Conservation (phyloP, 2,329 filamentous ascomycete species). For the Colletotrichum camelliae region DNA sequence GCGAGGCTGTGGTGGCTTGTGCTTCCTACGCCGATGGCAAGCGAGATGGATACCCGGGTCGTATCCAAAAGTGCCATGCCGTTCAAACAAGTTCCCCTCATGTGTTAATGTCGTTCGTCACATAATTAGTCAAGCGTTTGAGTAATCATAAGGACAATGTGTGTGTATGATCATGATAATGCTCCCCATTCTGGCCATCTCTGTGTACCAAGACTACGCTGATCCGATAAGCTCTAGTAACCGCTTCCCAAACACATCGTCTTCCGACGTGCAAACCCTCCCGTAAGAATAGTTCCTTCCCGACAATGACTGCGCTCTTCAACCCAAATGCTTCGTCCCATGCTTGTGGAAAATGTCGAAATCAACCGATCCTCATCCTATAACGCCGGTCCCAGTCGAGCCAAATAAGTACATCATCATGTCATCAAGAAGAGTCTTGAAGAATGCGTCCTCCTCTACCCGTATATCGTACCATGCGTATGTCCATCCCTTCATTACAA, state of each 20-base stretch:
- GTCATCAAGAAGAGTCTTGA: conserved; percentile 12
- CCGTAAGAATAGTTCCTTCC: conserved; percentile 1
- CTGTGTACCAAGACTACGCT: background rate
- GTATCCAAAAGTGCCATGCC: background rate
- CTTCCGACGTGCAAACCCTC: background rate
- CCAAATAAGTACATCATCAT: conserved; percentile 19
- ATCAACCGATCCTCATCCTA: background rate
- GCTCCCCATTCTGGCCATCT: background rate
- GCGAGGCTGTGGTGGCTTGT: conserved; percentile 17
- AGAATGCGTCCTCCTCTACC: background rate
- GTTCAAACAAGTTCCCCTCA: background rate
- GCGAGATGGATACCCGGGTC: background rate
- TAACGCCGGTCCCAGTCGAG: conserved; percentile 13
- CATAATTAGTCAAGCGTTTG: background rate
- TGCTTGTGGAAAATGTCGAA: conserved; percentile 4
- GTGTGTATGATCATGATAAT: background rate
- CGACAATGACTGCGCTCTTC: background rate
- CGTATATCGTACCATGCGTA: conserved; percentile 17
- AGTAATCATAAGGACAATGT: background rate
- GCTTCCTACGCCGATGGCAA: conserved; percentile 7
- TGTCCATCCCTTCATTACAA: background rate
- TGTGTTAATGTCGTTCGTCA: background rate
- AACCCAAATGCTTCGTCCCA: conserved; percentile 4
- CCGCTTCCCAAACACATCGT: background rate
- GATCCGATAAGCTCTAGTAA: background rate